These are phyloP conservation scores for Vitis riparia DNA, from an alignment of 164 flowering plant species.

Conservation along the genomic window DNA sequence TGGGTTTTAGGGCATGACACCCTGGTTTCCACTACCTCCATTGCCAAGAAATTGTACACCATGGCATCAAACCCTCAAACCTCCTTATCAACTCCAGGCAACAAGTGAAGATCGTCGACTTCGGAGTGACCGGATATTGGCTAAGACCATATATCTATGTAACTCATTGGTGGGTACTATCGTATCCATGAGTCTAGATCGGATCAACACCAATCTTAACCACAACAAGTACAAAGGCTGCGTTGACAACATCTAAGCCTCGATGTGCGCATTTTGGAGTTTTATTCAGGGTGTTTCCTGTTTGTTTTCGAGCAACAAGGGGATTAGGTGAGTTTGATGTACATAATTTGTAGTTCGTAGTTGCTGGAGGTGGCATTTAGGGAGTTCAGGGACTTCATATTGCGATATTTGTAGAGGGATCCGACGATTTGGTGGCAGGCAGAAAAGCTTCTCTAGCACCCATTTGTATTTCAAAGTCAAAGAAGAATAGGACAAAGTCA, in stretches of 20 bases:
- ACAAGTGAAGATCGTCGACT: constrained; percentile 80
- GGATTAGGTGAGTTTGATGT: constrained; percentile 90
- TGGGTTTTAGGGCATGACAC: no score
- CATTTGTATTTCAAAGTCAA: constrained; percentile 42
- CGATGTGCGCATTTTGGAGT: constrained; percentile 78
- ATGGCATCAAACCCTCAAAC: constrained; percentile 84
- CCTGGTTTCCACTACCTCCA: constrained; percentile 66
- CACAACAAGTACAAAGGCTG: constrained; percentile 74
- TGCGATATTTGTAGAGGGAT: constrained; percentile 72
- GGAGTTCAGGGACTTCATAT: constrained; percentile 65
- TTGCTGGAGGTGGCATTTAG: constrained; percentile 83
- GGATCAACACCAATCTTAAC: constrained; percentile 82
- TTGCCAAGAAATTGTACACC: constrained; percentile 62
- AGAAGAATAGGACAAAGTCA: neutral
- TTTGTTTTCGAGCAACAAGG: constrained; percentile 63
- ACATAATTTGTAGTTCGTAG: constrained; percentile 72
- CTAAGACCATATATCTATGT: constrained; percentile 80
- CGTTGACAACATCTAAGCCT: constrained; percentile 87
- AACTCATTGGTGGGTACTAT: constrained; percentile 81
- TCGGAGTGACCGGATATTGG: constrained; percentile 66
- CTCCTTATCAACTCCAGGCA: constrained; percentile 49
- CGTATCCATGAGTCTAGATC: constrained; percentile 88
- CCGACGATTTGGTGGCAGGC: constrained; percentile 67
- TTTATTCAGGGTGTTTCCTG: constrained; percentile 76
- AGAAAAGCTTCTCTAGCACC: constrained; percentile 50